These are phyloP conservation scores for Arachnopeziza araneosa DNA, from an alignment of 2,329 filamentous ascomycete species.

Conservation along the genomic window DNA sequence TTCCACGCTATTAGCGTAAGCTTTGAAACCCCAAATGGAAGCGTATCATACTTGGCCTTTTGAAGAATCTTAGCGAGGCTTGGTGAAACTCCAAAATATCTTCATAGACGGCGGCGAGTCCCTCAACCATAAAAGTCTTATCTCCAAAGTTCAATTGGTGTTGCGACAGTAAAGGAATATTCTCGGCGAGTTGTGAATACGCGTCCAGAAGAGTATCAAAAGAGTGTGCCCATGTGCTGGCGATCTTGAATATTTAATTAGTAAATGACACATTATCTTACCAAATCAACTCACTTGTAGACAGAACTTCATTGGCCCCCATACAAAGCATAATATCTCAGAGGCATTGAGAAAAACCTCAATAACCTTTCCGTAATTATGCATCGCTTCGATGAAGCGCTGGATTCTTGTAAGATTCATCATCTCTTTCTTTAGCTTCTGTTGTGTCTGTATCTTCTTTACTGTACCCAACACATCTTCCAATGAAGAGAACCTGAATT, in stretches of 20 bases:
- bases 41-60: slow-evolving; percentile 16
- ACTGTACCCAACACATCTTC: slow-evolving; percentile 19
- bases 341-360: slow-evolving; percentile 33
- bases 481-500: slow-evolving; percentile 18
- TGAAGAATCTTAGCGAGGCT: slow-evolving; percentile 29
- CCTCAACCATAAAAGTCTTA: slow-evolving; percentile 26
- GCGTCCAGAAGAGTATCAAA: slow-evolving; percentile 35
- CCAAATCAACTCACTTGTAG: slow-evolving; percentile 23
- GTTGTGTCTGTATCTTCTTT: slow-evolving; percentile 27
- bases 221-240: slow-evolving; percentile 29
- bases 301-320: slow-evolving; percentile 35
- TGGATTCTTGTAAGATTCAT: slow-evolving; percentile 28
- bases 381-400: slow-evolving; percentile 31
- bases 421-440: slow-evolving; percentile 21
- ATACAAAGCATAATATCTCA: slow-evolving; percentile 31
- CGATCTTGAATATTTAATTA: slow-evolving; percentile 18
- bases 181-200: slow-evolving; percentile 35
- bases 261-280: not conserved
- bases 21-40: not conserved
- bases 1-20: slow-evolving; percentile 25
- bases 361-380: slow-evolving; percentile 32
- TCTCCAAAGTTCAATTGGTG: slow-evolving; percentile 30
- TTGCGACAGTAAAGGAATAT: slow-evolving; percentile 31
- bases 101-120: slow-evolving; percentile 32
- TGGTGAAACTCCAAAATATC: slow-evolving; percentile 37